A percentile compares a stretch with the other conserved stretches of the same genome.
phyloP scores from a whole-genome alignment of 2,329 filamentous ascomycete species.

The Seiridium cupressi region DNA sequence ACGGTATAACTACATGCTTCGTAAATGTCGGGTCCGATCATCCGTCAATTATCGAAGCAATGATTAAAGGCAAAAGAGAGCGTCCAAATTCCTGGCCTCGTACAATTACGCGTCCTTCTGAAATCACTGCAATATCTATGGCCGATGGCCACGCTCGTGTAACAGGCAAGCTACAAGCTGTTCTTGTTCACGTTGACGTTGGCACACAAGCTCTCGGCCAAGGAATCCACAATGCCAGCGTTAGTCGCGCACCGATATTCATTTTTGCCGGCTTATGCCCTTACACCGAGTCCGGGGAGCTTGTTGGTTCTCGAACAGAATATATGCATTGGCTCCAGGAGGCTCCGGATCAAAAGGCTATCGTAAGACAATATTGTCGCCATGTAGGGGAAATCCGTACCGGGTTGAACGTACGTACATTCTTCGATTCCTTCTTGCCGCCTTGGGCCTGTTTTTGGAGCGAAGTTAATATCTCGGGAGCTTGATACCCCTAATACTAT shows the following conservation, averaged over 20 bases:
- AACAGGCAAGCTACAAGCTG: conserved; percentile 65
- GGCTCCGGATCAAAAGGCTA: conserved; percentile 71
- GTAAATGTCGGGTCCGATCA: conserved; percentile 64
- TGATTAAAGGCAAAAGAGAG: conserved; percentile 69
- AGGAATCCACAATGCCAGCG: conserved; percentile 71
- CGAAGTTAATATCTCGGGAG: neutral
- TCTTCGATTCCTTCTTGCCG: conserved; percentile 36
- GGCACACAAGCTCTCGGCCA: conserved; percentile 75
- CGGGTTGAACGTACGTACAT: conserved; percentile 51
- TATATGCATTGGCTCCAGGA: conserved; percentile 82
- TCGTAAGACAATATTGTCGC: conserved; percentile 70
- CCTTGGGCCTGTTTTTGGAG: too few relatives aligned
- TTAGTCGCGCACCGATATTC: conserved; percentile 66
- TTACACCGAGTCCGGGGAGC: conserved; percentile 70
- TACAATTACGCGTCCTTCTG: conserved; percentile 60
- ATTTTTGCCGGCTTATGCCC: conserved; percentile 76
- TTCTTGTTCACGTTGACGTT: conserved; percentile 74
- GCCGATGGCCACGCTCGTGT: conserved; percentile 71
- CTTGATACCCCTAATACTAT: too few relatives aligned
- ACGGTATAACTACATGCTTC: conserved; percentile 51
- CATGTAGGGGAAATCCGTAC: conserved; percentile 71
- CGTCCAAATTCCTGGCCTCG: conserved; percentile 59
- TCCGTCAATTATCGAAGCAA: conserved; percentile 70
- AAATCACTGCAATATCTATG: conserved; percentile 77
- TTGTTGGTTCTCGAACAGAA: conserved; percentile 67